These are phyloP conservation scores for Suillus weaverae DNA, from an alignment of 768 basidiomycete genomes.

Conservation along the genomic window DNA sequence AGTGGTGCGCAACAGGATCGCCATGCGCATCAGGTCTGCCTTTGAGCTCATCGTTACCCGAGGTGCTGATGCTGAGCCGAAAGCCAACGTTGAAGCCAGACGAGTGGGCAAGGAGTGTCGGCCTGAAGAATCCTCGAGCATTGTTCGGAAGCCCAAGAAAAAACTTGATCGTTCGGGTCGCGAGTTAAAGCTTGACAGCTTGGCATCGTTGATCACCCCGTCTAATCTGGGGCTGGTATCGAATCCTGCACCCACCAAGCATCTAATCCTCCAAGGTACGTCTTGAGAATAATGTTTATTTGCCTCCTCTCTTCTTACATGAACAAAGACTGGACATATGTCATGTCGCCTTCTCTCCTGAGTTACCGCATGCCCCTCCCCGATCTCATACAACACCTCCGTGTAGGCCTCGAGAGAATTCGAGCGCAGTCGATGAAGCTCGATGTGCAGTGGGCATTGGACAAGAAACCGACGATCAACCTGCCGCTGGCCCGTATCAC, in stretches of 20 bases:
- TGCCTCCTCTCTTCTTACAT: not conserved
- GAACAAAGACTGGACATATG: constrained; percentile 29
- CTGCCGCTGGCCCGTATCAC: not conserved
- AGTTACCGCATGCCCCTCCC: constrained; percentile 27
- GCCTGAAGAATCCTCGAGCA: not conserved
- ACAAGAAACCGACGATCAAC: not conserved
- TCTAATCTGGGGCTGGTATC: not conserved
- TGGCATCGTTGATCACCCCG: not conserved
- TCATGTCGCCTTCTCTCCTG: constrained; percentile 24
- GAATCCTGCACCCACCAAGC: not conserved
- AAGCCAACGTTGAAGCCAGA: not conserved
- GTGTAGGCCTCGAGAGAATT: constrained; percentile 20
- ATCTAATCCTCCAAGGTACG: constrained; percentile 22
- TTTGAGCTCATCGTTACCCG: constrained; percentile 6
- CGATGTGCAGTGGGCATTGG: not conserved
- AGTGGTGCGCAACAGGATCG: constrained; percentile 8
- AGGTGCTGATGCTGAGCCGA: not conserved
- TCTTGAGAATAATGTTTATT: not conserved
- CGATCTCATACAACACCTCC: constrained; percentile 23
- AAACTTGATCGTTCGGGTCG: not conserved
- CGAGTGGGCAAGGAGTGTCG: not conserved
- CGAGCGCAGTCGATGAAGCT: constrained; percentile 7
- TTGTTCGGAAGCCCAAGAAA: not conserved
- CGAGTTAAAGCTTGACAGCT: not conserved
- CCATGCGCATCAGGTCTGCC: constrained; percentile 7